Evolutionary conservation across 371 early-diverging fungal genomes (phyloP), one percentile per base, ranked within the genome.

Genomic region (Gilbertella persicaria): DNA sequence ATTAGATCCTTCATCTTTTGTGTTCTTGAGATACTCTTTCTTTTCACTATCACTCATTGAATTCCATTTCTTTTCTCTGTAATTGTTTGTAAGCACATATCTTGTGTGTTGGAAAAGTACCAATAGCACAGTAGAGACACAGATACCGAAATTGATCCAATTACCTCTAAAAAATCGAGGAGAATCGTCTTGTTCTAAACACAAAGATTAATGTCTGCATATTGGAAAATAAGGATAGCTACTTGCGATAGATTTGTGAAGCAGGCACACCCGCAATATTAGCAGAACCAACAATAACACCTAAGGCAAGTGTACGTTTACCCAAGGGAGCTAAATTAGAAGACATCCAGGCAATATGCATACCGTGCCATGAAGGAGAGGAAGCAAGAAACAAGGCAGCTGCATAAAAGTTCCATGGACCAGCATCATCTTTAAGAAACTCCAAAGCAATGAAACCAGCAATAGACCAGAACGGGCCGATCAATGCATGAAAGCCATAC

Each of bases 321-420:
- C 79, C 79, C 14, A 64, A 50, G 7, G 76, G 76, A 14, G 79
- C 76, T 5, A 78, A 55, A 40, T 77, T 80, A 9, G 67, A 68
- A 5, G 80, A 64, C 62, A 78, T 73, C 82, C 82, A 79, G 9
- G 77, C 78, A 21, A 77, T 73, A 40, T 78, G 58, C 53, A 82
- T 72, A 20, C 77, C 73, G 37, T 79, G 78, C 75, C 73, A 82
- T 39, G 61, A 61, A 3, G 78, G 58, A 17, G 50, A 40, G 35
- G 64, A 53, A 17, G 62, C 55, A 47, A 50, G 36, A 30, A 61
- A 50, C 4, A 56, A 35, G 5, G 42, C 47, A 4, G 47, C 55
- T 24, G 26, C 58, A 28, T 76, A 80, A 24, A 75, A 61, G 24
- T 56, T 67, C 51, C 71, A 66, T 35, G 66, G 73, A 62, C 54